A percentile compares a stretch with the other conserved stretches of the same genome.
Conservation (phyloP, 192 early-diverging fungal genomes). For the Rhizophagus sp. region DNA sequence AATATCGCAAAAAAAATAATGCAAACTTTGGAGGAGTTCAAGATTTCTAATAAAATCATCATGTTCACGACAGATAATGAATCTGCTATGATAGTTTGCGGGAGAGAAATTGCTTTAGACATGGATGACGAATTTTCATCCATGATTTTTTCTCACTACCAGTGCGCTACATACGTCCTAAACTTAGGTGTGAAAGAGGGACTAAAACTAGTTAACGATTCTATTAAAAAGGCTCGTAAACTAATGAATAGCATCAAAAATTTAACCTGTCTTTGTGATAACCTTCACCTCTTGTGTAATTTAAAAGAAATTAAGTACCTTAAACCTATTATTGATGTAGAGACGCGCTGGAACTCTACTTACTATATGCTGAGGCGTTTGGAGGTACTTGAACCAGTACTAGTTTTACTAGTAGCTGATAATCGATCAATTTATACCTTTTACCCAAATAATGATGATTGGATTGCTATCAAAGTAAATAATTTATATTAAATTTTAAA, state of each 20-base stretch:
- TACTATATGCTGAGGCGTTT: constrained; percentile 1
- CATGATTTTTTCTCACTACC: background rate
- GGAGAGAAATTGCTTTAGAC: background rate
- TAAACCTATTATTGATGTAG: too few species aligned
- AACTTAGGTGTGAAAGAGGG: too few species aligned
- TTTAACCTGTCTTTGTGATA: background rate
- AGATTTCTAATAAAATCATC: background rate
- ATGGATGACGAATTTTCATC: background rate
- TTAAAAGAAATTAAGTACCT: too few species aligned
- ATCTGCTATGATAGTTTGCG: constrained; percentile 4
- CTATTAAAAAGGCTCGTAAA: background rate
- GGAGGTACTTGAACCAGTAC: too few species aligned
- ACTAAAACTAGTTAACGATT: background rate
- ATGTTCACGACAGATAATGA: constrained; percentile 7
- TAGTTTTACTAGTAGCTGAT: too few species aligned
- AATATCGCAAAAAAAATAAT: background rate
- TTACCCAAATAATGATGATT: too few species aligned
- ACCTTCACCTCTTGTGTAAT: background rate
- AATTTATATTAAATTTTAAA: background rate
- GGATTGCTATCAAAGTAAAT: too few species aligned
- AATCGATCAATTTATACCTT: too few species aligned
- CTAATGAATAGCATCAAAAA: background rate
- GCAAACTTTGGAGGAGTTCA: background rate
- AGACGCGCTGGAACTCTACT: constrained; percentile 20
- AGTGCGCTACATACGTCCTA: background rate